A percentile compares a stretch with the other conserved stretches of the same genome.
These are phyloP conservation scores for Curvularia sp. DNA, from an alignment of 2,329 filamentous ascomycete genomes.

Conservation along the genomic window DNA sequence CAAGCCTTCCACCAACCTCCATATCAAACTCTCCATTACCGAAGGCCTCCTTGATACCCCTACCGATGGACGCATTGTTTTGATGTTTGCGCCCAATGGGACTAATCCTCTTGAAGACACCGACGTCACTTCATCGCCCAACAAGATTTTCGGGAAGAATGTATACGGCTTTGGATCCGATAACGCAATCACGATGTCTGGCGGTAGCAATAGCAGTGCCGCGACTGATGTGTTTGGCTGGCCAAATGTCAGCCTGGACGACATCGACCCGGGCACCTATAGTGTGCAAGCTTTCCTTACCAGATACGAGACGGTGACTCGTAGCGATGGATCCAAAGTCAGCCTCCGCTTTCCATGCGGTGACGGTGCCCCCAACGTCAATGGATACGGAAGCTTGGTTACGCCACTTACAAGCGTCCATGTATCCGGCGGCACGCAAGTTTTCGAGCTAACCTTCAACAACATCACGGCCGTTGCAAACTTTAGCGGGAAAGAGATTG, in stretches of 20 bases:
- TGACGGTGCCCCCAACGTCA: slow-evolving; percentile 42
- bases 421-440: slow-evolving; percentile 40
- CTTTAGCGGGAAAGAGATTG: slow-evolving; percentile 47
- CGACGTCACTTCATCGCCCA: slow-evolving; percentile 46
- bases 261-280: slow-evolving; percentile 44
- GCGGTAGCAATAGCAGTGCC: slow-evolving; percentile 36
- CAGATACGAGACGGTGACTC: slow-evolving; percentile 45
- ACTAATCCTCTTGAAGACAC: slow-evolving; percentile 48
- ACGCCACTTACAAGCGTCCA: slow-evolving; percentile 35
- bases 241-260: slow-evolving; percentile 43
- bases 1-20: slow-evolving; percentile 1
- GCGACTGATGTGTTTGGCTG: slow-evolving; percentile 45
- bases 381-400: slow-evolving; percentile 42
- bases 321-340: slow-evolving; percentile 49
- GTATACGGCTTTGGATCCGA: slow-evolving; percentile 37
- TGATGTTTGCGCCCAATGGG: slow-evolving; percentile 48
- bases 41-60: slow-evolving; percentile 36
- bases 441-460: slow-evolving; percentile 42
- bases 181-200: slow-evolving; percentile 34
- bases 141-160: slow-evolving; percentile 51
- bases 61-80: slow-evolving; percentile 42
- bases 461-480: slow-evolving; percentile 32
- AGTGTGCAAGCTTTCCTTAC: slow-evolving; percentile 49
- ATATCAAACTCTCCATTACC: slow-evolving; percentile 38
- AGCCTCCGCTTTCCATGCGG: slow-evolving; percentile 50